Evolutionary conservation across 805 yeast genomes (phyloP).

Genomic region (Kluyveromyces nonfermentans): DNA sequence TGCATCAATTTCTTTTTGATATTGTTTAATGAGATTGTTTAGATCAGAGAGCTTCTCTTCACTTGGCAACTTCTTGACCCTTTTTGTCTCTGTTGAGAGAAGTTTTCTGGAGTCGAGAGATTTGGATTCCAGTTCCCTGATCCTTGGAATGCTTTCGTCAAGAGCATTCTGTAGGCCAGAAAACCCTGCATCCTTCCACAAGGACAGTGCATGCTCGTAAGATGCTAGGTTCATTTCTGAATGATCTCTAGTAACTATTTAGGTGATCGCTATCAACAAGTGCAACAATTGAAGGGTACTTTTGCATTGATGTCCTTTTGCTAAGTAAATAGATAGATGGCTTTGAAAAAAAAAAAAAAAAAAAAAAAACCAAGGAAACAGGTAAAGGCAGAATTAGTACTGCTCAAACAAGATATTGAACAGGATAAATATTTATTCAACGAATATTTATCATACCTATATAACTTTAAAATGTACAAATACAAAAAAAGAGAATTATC

Average conservation of each 20-base stretch:
- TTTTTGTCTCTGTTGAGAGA: slow-evolving; percentile 74
- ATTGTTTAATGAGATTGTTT: slow-evolving; percentile 50
- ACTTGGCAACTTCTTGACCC: slow-evolving; percentile 61
- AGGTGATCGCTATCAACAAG: background rate
- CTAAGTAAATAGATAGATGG: too few species aligned
- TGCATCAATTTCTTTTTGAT: slow-evolving; percentile 82
- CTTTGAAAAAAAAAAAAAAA: too few species aligned
- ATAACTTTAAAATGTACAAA: too few species aligned
- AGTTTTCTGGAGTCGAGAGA: slow-evolving; percentile 66
- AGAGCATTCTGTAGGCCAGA: slow-evolving; percentile 60
- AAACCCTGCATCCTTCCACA: slow-evolving; percentile 70
- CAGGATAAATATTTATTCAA: background rate
- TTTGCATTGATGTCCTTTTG: too few species aligned
- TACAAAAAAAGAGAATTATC: slow-evolving; percentile 21
- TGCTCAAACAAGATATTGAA: too few species aligned
- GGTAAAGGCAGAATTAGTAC: too few species aligned
- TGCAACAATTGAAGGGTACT: background rate
- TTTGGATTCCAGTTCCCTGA: slow-evolving; percentile 58
- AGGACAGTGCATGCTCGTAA: slow-evolving; percentile 45
- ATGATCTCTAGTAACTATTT: background rate
- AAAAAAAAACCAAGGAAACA: too few species aligned
- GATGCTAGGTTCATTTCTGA: slow-evolving; percentile 21
- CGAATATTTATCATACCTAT: background rate
- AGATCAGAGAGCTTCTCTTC: slow-evolving; percentile 46
- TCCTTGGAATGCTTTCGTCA: slow-evolving; percentile 64